Base-by-base conservation (phyloP, 2,329 filamentous ascomycete species). In the Westerdykella sp. region DNA sequence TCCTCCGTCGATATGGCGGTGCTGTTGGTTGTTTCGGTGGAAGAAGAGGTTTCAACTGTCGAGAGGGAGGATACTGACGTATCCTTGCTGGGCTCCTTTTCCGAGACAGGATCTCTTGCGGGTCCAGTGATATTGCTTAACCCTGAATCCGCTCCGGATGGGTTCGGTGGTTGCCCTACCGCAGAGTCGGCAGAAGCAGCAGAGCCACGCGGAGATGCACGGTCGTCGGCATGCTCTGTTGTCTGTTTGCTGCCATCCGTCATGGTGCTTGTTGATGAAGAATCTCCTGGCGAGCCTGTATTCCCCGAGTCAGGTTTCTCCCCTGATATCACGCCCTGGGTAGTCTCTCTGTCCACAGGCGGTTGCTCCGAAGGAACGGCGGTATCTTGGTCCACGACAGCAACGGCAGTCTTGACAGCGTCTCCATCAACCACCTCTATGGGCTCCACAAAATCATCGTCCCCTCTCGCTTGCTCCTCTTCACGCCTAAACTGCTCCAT, bases 401-500 rank as follows among this genome's bases (percentile, higher is more conserved):
- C 49, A 16, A 56, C 58, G 13, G 62, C 65, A 28, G 67, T 61
- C 45, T 68, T 66, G 9, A 64, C 59, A 41, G 66, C 54, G 28
- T 66, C 60, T 16, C 49, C 53, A n/a, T 56, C 56, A 10, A 64
- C 69, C 12, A 71, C 68, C 36, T 75, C 73, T 35, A 71, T 68
- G 25, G 79, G 73, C 14, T 80, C 78, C 13, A 85, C 80, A n/a
- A 83, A 78, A 43, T 79, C 78, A 13, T 78, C 71, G 10, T 80
- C 76, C 1, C 69, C 73, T 30, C 75, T 70, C 14, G 76, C 72
- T 34, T 75, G 72, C 51, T 94, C 87, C 44, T 86, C 83, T 43
- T 95, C 86, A 61, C 91, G 88, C 72, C 86, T 87, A 44, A 91
- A 90, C 63, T 98, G 89, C 56, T 97, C 80, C 82, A 98, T 85